Evolutionary conservation across 768 basidiomycete genomes (phyloP).

Genomic region (Leccinum uliginosum): DNA sequence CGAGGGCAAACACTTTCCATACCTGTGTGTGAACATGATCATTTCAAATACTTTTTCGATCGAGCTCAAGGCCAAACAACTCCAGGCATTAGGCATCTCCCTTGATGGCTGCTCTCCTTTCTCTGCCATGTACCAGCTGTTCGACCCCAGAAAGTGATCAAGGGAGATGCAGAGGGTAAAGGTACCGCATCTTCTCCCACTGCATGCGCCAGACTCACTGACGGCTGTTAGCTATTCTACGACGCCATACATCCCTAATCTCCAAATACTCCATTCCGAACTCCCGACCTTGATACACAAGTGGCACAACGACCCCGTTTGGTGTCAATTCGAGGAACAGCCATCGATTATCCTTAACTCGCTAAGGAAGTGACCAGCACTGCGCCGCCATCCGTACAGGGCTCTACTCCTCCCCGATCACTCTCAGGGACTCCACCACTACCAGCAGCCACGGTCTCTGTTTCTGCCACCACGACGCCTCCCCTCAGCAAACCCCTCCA

Average conservation of each 20-base stretch:
- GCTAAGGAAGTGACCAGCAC: slow-evolving; percentile 24
- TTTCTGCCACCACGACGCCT: slow-evolving; percentile 11
- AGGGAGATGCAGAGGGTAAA: no score
- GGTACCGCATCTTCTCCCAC: background rate
- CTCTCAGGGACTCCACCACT: slow-evolving; percentile 18
- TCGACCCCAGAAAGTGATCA: no score
- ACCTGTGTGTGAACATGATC: no score
- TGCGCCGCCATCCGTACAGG: slow-evolving; percentile 13
- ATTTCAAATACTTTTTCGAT: no score
- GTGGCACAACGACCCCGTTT: no score
- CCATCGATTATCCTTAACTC: slow-evolving; percentile 36
- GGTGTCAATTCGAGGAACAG: slow-evolving; percentile 53
- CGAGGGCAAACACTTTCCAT: no score
- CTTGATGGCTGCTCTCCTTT: no score
- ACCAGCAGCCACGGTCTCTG: slow-evolving; percentile 15
- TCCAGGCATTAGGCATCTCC: no score
- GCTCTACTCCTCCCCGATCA: slow-evolving; percentile 18
- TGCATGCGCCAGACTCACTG: slow-evolving; percentile 13
- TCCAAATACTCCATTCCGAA: slow-evolving; percentile 60
- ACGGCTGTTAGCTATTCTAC: slow-evolving; percentile 57
- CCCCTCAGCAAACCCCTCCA: slow-evolving; percentile 1
- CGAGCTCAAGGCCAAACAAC: no score
- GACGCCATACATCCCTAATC: slow-evolving; percentile 63
- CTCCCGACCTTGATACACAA: slow-evolving; percentile 76
- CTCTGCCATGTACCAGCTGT: no score